Base-by-base conservation (phyloP, 2,329 filamentous ascomycete genomes). In the Ophiocordyceps robertsii region DNA sequence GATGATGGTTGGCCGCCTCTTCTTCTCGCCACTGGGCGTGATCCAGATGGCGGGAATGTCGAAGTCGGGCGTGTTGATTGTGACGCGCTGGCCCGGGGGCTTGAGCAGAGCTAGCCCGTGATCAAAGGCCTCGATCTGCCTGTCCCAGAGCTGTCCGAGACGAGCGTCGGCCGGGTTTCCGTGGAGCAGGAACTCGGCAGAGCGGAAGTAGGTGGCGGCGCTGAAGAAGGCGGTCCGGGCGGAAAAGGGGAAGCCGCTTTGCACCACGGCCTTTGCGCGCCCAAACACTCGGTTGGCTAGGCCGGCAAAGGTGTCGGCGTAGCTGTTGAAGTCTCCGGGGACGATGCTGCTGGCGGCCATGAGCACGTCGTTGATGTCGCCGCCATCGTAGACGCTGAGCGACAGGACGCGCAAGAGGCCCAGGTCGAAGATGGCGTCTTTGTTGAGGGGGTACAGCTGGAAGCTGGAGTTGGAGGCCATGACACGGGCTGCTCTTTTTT, bases 141-240 rank as follows among this genome's bases (percentile, higher is more conserved):
- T 47, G 9, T 52, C 51, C 63, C 64, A 68, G 2, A 62, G 42
- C 3, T 42, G 46, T 33, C 54, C 55, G 44, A 68, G 62, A 6
- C 61, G 57, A 2, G 65, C 59, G 38, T 70, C 62, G 6, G 46
- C 53, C 49, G 49, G 50, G 48, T 69, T 64, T 9, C 55, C 59
- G 42, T 64, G 60, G 12, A 68, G 53, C 49, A 56, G 69, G 52
- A 68, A 68, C 39, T 63, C 61, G 8, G 67, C 59, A 2, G 47
- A 37, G 16, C 66, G 60, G 47, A 60, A 68, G 52, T 70, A 70
- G 1, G 55, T 58, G 2, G 66, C 53, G 1, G 64, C 60, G 8
- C 56, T 58, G 52, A 69, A 68, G 35, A 47, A 53, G 19, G 54
- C 49, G 0, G 46, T 46, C 2, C 54, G 45, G 2, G 51, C 55